Base-by-base conservation (phyloP, 108 stramenopile species). In the Skeletonema marinoi region DNA sequence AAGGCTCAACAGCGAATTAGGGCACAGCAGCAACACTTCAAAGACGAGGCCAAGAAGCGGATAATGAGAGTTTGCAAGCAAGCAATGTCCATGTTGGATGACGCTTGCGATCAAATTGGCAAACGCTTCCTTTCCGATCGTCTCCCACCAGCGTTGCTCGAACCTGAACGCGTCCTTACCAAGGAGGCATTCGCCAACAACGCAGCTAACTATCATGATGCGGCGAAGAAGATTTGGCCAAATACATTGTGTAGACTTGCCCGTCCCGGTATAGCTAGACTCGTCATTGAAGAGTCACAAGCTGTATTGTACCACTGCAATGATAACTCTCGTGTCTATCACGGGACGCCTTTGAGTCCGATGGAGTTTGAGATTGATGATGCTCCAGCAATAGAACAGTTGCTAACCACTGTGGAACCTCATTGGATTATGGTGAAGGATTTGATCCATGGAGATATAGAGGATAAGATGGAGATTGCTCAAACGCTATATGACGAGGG, bases 311-410 rank as follows among this genome's bases (percentile, higher is more conserved):
- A 99, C 82, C 99, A 99, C 71, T 97, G 96, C 75, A 85, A 80
- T 32, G 96, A 97, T 64, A 99, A 99, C 77, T 86, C 96, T 6
- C 62, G 96, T 14, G 92, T 86, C 29, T 96, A 91, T 76, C 96
- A 93, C 32, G 97, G 89, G 17, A 91, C 85, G 46, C 90, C 97
- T 25, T 70, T 97, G 66, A 90, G 91, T 73, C 96, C 97, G 16
- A 72, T 99, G 86, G 98, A 99, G 79, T 99, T 98, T 69, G 98
- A 98, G 74, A 84, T 97, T 42, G 99, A 99, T 73, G 99, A 98
- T 73, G 99, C 96, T 5, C 97, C 94, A 4, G 95, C 98, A 16
- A 59, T 99, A 32, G 99, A 99, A 70, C 80, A 81, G 72, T 80
- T 98, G 0, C 60, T 99, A 48, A 91, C 87, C 8, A 97, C 98